Evolutionary conservation across 345 rosid genomes (phyloP).

Genomic region (Hypericum androsaemum): DNA sequence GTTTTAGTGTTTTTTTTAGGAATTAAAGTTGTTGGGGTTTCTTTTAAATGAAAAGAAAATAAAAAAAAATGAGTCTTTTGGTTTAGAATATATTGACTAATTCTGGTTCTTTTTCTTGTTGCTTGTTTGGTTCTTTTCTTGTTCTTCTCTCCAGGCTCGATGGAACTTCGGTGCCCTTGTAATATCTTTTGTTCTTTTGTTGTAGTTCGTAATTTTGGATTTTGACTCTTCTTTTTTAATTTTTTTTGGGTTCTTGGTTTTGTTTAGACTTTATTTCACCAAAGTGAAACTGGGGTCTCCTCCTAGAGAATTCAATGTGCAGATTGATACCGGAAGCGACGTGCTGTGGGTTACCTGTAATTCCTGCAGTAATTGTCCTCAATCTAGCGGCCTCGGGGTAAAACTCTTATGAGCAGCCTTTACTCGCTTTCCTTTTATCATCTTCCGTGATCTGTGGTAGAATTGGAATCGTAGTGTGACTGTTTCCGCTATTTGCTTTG

Average conservation of each 20-base stretch:
- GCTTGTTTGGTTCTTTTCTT: constrained; percentile 11
- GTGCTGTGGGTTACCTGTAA: constrained; percentile 84
- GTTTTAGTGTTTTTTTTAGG: no score
- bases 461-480: constrained; percentile 10
- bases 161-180: constrained; percentile 22
- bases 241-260: constrained; percentile 13
- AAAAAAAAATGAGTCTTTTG: background rate
- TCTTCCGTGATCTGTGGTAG: constrained; percentile 1
- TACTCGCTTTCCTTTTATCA: constrained; percentile 1
- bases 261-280: constrained; percentile 80
- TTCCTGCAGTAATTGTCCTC: constrained; percentile 77
- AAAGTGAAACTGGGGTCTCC: constrained; percentile 92
- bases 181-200: constrained; percentile 11
- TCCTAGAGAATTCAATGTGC: constrained; percentile 90
- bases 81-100: constrained; percentile 5
- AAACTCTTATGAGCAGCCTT: constrained; percentile 14
- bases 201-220: background rate
- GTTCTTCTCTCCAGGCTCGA: constrained; percentile 19
- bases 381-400: constrained; percentile 86
- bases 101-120: constrained; percentile 23
- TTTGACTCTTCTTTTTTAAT: constrained; percentile 8
- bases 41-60: background rate
- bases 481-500: constrained; percentile 7
- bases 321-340: constrained; percentile 97
- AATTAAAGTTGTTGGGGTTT: no score